Conservation (phyloP, 805 yeast species). For the Schizosaccharomyces lindneri region DNA sequence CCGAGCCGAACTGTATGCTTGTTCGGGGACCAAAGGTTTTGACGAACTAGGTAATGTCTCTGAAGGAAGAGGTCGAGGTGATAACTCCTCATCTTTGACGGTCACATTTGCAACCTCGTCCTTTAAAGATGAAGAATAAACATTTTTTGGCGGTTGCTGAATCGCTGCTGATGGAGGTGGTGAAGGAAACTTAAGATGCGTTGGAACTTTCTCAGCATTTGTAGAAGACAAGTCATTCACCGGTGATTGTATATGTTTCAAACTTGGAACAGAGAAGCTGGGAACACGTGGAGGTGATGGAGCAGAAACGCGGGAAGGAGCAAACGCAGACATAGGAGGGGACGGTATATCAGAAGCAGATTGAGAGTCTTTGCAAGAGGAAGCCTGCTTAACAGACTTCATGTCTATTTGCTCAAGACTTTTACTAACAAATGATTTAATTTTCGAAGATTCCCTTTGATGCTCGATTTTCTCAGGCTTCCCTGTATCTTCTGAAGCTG, state of each 20-base stretch:
- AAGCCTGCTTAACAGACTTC: no score
- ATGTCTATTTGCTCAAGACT: no score
- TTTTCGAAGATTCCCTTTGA: no score
- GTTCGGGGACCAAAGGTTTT: background rate
- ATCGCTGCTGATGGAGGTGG: background rate
- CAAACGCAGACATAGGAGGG: background rate
- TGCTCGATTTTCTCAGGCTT: no score
- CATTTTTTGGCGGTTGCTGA: background rate
- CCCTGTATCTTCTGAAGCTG: no score
- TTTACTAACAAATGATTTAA: no score
- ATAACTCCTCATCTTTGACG: background rate
- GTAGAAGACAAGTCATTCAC: background rate
- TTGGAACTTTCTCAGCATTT: background rate
- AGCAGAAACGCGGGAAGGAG: background rate
- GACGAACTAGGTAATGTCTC: no score
- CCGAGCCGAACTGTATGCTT: background rate
- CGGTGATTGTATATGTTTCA: background rate
- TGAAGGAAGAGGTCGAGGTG: background rate
- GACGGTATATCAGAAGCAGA: background rate
- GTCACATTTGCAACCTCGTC: background rate
- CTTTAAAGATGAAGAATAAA: background rate
- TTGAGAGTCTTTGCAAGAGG: no score
- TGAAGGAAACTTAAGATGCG: background rate
- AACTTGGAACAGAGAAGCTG: background rate
- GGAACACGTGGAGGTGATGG: background rate